Evolutionary conservation across 2,329 filamentous ascomycete species (phyloP).

Genomic region (Didymella sp.): DNA sequence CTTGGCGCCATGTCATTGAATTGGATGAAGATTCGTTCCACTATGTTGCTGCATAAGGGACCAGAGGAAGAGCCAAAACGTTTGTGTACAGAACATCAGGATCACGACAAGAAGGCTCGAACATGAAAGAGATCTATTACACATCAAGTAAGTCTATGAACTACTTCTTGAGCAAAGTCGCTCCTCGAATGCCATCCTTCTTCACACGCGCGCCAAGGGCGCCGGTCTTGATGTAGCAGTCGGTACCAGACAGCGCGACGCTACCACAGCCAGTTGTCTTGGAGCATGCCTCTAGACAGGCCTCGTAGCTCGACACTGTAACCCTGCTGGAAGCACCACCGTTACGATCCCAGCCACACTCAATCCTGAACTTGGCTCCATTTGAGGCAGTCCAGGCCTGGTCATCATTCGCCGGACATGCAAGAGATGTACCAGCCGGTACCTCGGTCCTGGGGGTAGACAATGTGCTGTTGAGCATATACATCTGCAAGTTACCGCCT

Average conservation of each 20-base stretch:
- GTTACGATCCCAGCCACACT: conserved; percentile 15
- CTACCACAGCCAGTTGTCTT: conserved; percentile 11
- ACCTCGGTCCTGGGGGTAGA: background rate
- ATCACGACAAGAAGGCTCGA: background rate
- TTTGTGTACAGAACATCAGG: too few species aligned
- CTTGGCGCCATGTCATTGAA: too few species aligned
- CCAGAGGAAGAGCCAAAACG: too few species aligned
- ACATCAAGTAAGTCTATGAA: background rate
- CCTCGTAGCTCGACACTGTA: conserved; percentile 1
- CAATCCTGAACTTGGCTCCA: conserved; percentile 5
- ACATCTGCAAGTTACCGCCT: conserved; percentile 9
- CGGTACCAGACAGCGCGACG: conserved; percentile 2
- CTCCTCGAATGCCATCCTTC: conserved; percentile 6
- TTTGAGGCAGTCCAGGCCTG: conserved; percentile 6
- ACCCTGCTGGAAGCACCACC: conserved; percentile 2
- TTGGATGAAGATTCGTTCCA: too few species aligned
- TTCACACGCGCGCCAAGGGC: conserved; percentile 5
- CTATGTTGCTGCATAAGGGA: too few species aligned
- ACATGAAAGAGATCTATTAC: background rate
- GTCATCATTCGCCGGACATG: conserved; percentile 1
- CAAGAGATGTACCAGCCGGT: conserved; percentile 1
- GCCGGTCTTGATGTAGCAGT: conserved; percentile 15
- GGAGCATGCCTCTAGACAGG: conserved; percentile 5
- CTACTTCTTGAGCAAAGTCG: background rate
- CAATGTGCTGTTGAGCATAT: conserved; percentile 13